phyloP scores from a whole-genome alignment of 129 eudicot species.

The Deinandra increscens region DNA sequence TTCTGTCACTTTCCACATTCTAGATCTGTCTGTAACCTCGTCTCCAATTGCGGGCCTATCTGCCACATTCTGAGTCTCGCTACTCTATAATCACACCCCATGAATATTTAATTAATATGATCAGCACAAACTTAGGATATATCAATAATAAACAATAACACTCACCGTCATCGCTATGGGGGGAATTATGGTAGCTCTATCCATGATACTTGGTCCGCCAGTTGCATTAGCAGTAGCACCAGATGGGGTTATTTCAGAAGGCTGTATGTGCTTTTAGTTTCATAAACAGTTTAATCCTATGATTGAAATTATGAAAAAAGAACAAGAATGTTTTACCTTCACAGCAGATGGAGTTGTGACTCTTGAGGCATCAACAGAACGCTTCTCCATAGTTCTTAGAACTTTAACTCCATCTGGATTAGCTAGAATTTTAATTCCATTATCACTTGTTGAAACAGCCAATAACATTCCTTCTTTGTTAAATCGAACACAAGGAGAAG shows the following conservation, averaged over 20 bases:
- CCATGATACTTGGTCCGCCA: conserved; percentile 46
- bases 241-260: conserved; percentile 50
- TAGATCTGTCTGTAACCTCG: conserved; percentile 58
- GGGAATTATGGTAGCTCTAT: conserved; percentile 48
- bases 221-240: conserved; percentile 50
- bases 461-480: conserved; percentile 69
- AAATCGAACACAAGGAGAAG: conserved; percentile 77
- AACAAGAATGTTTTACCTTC: conserved; percentile 41
- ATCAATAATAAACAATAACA: background rate
- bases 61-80: conserved; percentile 51
- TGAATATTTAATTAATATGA: conserved; percentile 12
- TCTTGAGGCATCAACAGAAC: conserved; percentile 60
- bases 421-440: conserved; percentile 68
- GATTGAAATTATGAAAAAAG: background rate
- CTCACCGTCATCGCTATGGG: conserved; percentile 52
- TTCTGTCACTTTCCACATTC: conserved; percentile 62
- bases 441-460: conserved; percentile 78
- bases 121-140: background rate
- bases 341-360: conserved; percentile 43
- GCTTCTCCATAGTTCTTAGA: conserved; percentile 51
- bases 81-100: conserved; percentile 48
- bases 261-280: conserved; percentile 32
- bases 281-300: background rate
- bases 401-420: conserved; percentile 60
- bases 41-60: conserved; percentile 63